These are phyloP conservation scores for Pseudocercospora fijiensis DNA, from an alignment of 2,329 filamentous ascomycete species.

Conservation along the genomic window DNA sequence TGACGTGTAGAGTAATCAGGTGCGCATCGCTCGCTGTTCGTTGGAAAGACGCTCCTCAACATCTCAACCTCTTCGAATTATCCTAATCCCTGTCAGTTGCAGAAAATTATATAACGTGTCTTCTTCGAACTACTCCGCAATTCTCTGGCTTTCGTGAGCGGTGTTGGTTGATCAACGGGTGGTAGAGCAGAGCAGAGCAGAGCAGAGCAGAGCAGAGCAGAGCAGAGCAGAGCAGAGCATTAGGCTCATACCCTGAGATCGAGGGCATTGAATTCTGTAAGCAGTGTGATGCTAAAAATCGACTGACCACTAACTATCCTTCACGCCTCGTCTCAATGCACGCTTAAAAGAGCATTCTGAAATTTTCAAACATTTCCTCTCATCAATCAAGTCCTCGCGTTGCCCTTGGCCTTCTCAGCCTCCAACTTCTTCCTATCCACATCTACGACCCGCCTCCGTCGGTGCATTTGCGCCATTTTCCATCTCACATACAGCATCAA, in stretches of 20 bases:
- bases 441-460: slow-evolving; percentile 47
- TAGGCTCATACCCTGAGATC: background rate
- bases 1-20: no score
- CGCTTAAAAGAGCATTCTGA: background rate
- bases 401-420: background rate
- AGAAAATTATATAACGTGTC: no score
- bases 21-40: no score
- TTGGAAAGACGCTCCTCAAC: no score
- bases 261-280: background rate
- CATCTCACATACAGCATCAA: slow-evolving; percentile 59
- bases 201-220: no score
- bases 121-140: no score
- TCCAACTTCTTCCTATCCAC: slow-evolving; percentile 27
- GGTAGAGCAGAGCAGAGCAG: no score
- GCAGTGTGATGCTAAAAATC: background rate
- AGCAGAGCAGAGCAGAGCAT: no score
- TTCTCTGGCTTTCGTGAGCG: no score
- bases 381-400: background rate
- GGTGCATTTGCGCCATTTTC: slow-evolving; percentile 52
- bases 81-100: no score
- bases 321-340: background rate
- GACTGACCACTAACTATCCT: background rate
- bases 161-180: no score
- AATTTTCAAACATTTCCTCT: background rate
- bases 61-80: no score